Conservation (phyloP, 208 protist species). For the Crithidia bombi region DNA sequence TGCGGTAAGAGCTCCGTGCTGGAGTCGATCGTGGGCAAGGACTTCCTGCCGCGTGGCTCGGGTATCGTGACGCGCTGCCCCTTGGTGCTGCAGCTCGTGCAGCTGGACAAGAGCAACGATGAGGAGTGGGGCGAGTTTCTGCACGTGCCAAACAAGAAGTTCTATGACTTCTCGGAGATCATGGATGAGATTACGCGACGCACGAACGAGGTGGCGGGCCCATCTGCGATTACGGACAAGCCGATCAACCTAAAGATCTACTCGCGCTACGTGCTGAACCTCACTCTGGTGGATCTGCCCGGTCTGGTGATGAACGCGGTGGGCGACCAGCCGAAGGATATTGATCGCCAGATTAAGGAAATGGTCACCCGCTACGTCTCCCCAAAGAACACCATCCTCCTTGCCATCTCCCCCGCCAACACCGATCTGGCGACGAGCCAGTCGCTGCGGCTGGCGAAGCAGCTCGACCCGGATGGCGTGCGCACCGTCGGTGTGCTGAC, state of each 20-base stretch:
- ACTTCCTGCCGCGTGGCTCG: conserved; percentile 99
- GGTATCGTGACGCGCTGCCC: conserved; percentile 99
- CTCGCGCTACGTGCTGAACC: conserved; percentile 95
- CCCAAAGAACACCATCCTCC: conserved; percentile 98
- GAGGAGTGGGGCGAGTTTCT: conserved; percentile 92
- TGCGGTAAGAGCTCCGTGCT: conserved; percentile 98
- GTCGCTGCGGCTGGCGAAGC: conserved; percentile 96
- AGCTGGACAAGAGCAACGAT: conserved; percentile 62
- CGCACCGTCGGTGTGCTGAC: conserved; percentile 99
- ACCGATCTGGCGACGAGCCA: conserved; percentile 99
- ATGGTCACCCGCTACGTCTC: conserved; percentile 98
- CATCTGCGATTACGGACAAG: conserved; percentile 93
- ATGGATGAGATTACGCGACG: conserved; percentile 95
- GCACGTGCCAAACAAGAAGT: conserved; percentile 91
- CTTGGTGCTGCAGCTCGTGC: conserved; percentile 98
- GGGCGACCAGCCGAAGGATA: conserved; percentile 98
- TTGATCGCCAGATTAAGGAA: conserved; percentile 96
- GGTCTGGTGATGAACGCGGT: conserved; percentile 99
- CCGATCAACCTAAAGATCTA: conserved; percentile 98
- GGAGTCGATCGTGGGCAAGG: conserved; percentile 99
- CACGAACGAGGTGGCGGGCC: conserved; percentile 96
- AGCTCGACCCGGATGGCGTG: conserved; percentile 97
- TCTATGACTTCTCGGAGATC: conserved; percentile 96
- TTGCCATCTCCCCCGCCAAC: conserved; percentile 99
- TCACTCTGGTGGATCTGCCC: conserved; percentile 99